Evolutionary conservation across 1,284 basidiomycete genomes (phyloP).

Genomic region (Pascua guehoae): DNA sequence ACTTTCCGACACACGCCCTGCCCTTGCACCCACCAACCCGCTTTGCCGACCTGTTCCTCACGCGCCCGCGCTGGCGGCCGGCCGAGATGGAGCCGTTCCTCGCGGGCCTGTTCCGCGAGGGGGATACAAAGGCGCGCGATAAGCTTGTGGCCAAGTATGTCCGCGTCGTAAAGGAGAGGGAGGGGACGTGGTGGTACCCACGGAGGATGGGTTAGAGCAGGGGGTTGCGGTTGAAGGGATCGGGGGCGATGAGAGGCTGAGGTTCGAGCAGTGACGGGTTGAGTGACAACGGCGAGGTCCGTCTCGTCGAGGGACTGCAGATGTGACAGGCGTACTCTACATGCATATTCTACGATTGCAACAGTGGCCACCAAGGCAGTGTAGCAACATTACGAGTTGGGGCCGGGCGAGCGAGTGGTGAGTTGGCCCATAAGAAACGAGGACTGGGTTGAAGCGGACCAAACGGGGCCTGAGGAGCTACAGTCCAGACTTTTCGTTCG

Average conservation of each 20-base stretch:
- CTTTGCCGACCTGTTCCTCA: conserved; percentile 78
- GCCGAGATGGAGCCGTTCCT: conserved; percentile 78
- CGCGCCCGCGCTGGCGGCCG: conserved; percentile 67
- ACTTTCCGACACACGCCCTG: conserved; percentile 70
- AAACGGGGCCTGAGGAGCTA: too few species aligned
- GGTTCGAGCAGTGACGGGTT: too few species aligned
- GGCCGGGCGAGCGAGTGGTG: too few species aligned
- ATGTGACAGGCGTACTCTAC: too few species aligned
- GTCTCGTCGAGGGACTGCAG: too few species aligned
- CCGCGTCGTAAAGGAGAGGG: conserved; percentile 69
- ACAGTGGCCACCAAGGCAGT: too few species aligned
- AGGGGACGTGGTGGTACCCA: conserved; percentile 45
- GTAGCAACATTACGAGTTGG: too few species aligned
- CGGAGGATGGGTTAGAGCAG: conserved; percentile 29
- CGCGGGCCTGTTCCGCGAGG: conserved; percentile 68
- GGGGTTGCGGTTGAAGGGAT: background rate
- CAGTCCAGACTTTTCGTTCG: too few species aligned
- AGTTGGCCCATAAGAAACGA: too few species aligned
- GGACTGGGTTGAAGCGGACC: too few species aligned
- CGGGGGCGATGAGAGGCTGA: background rate
- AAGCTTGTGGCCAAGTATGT: conserved; percentile 81
- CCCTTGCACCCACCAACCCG: conserved; percentile 69
- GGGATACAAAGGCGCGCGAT: conserved; percentile 71
- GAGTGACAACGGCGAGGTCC: too few species aligned
- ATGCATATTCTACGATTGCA: too few species aligned